Percentiles rank a stretch among this genome's conserved stretches.
phyloP scores from a whole-genome alignment of 2,329 filamentous ascomycete genomes.

The Talaromyces sp. region DNA sequence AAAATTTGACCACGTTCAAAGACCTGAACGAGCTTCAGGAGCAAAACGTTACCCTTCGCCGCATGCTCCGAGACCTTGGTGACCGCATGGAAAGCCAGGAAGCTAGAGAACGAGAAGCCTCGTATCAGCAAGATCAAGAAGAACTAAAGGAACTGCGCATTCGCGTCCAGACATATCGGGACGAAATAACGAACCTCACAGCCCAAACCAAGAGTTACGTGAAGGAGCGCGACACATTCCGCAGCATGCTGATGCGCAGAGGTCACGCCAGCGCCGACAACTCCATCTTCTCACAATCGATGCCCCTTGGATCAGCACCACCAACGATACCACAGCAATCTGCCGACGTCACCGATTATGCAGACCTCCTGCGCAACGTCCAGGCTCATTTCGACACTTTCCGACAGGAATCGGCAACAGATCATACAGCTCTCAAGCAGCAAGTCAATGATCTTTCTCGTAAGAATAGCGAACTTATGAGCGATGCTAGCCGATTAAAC shows the following conservation, averaged over 20 bases:
- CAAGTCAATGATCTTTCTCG: slow-evolving; percentile 77
- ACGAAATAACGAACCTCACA: slow-evolving; percentile 77
- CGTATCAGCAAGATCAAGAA: slow-evolving; percentile 55
- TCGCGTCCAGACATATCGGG: slow-evolving; percentile 72
- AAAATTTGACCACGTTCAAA: slow-evolving; percentile 85
- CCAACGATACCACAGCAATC: slow-evolving; percentile 39
- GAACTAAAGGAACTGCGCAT: slow-evolving; percentile 70
- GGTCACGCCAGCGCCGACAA: slow-evolving; percentile 57
- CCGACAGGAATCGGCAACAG: slow-evolving; percentile 76
- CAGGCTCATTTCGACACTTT: slow-evolving; percentile 88
- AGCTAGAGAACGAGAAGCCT: slow-evolving; percentile 57
- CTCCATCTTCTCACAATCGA: slow-evolving; percentile 67
- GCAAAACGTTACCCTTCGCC: slow-evolving; percentile 80
- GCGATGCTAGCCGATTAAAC: slow-evolving; percentile 71
- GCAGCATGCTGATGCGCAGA: slow-evolving; percentile 80
- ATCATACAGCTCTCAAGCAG: slow-evolving; percentile 75
- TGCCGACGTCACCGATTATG: slow-evolving; percentile 63
- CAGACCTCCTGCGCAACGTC: slow-evolving; percentile 76
- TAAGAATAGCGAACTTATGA: slow-evolving; percentile 78
- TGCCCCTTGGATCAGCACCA: slow-evolving; percentile 53
- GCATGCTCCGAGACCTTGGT: slow-evolving; percentile 77
- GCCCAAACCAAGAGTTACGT: slow-evolving; percentile 88
- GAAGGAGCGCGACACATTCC: slow-evolving; percentile 95
- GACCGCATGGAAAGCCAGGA: slow-evolving; percentile 90
- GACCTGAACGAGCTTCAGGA: slow-evolving; percentile 78